Evolutionary conservation across 106 monocot species (phyloP).

Genomic region (Dioscorea alata): DNA sequence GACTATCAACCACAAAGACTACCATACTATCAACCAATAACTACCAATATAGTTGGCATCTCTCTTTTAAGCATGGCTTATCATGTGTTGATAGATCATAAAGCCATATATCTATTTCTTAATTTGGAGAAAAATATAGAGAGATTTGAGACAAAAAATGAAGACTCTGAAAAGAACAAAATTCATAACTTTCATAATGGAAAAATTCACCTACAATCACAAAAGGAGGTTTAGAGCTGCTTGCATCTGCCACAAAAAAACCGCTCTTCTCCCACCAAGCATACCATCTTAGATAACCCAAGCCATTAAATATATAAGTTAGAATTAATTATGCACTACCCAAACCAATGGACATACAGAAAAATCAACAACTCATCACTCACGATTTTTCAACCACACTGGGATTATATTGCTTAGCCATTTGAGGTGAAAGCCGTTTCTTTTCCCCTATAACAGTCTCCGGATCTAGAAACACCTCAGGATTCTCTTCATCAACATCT

Average conservation of each 20-base stretch:
- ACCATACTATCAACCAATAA: too few relatives aligned
- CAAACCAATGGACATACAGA: neutral
- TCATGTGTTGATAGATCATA: too few relatives aligned
- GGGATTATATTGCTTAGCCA: slow-evolving; percentile 96
- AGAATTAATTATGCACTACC: neutral
- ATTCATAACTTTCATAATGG: too few relatives aligned
- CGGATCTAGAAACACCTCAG: slow-evolving; percentile 75
- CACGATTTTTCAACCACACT: slow-evolving; percentile 92
- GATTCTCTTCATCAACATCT: slow-evolving; percentile 57
- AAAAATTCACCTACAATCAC: slow-evolving; percentile 61
- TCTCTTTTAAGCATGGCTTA: too few relatives aligned
- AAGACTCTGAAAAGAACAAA: too few relatives aligned
- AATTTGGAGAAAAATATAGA: too few relatives aligned
- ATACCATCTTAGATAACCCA: slow-evolving; percentile 51
- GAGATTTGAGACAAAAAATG: too few relatives aligned
- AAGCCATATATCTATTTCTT: too few relatives aligned
- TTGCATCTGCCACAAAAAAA: slow-evolving; percentile 74
- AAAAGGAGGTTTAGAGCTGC: slow-evolving; percentile 74
- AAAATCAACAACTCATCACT: slow-evolving; percentile 1
- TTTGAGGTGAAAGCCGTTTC: slow-evolving; percentile 68
- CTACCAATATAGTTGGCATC: too few relatives aligned
- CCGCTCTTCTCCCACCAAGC: slow-evolving; percentile 79
- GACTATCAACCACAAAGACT: too few relatives aligned
- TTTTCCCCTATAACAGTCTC: slow-evolving; percentile 70
- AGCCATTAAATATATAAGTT: slow-evolving; percentile 1